These are phyloP conservation scores for Acer negundo DNA, from an alignment of 345 rosid genomes.

Conservation along the genomic window DNA sequence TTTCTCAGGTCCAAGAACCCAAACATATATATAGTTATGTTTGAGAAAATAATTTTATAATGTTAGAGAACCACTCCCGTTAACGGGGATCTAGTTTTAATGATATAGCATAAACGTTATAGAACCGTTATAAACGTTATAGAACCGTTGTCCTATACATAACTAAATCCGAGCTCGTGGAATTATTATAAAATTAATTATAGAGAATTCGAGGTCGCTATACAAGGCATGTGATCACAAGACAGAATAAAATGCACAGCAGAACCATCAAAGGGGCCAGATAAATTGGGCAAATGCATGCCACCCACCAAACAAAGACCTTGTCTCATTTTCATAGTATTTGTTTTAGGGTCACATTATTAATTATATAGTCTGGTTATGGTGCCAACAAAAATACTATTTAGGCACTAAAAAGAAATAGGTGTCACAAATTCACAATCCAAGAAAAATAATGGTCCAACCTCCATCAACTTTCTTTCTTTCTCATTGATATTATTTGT, in stretches of 20 bases:
- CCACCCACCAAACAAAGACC: neutral
- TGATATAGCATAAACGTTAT: too few species aligned
- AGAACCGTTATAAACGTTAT: too few species aligned
- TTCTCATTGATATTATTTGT: neutral
- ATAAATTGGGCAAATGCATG: too few species aligned
- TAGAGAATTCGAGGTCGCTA: neutral
- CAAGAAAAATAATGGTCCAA: neutral
- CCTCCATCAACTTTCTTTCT: neutral
- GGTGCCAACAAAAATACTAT: neutral
- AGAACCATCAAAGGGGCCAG: neutral
- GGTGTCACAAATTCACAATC: neutral
- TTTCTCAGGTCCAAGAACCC: too few species aligned
- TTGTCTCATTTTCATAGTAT: constrained; percentile 17
- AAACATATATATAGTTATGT: too few species aligned
- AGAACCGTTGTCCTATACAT: too few species aligned
- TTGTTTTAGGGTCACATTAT: neutral
- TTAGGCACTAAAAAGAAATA: neutral
- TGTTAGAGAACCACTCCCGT: too few species aligned
- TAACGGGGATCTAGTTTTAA: too few species aligned
- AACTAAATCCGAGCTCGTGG: too few species aligned
- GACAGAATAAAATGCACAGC: constrained; percentile 19
- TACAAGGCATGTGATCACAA: constrained; percentile 19
- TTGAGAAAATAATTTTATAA: too few species aligned
- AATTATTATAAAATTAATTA: too few species aligned
- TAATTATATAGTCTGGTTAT: neutral